Conservation (phyloP, 177 flowering plant species). For the Telopea speciosissima region DNA sequence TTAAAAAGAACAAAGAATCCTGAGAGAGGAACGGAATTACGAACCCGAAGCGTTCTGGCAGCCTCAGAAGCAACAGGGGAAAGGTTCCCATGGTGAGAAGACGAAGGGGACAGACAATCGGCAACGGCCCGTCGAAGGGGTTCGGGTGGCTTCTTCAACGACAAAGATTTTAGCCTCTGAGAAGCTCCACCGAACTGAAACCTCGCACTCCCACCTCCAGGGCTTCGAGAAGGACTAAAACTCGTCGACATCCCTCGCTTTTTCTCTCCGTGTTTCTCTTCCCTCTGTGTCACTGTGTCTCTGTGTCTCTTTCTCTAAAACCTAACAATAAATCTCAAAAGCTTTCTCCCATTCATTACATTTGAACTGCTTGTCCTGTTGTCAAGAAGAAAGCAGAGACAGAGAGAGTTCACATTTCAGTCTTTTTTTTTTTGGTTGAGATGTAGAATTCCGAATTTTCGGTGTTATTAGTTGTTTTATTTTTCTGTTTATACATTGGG, state of each 20-base stretch:
- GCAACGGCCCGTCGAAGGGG: constrained; percentile 88
- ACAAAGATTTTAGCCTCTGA: constrained; percentile 75
- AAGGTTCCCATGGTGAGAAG: constrained; percentile 41
- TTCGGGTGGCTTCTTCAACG: constrained; percentile 85
- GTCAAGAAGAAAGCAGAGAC: too few relatives aligned
- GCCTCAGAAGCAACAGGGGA: constrained; percentile 61
- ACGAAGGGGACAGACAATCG: constrained; percentile 60
- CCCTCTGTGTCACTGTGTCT: too few relatives aligned
- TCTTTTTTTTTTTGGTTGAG: too few relatives aligned
- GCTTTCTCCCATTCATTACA: not conserved
- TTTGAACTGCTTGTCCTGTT: constrained; percentile 2
- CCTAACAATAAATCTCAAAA: constrained; percentile 3
- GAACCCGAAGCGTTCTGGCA: constrained; percentile 74
- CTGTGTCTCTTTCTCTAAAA: too few relatives aligned
- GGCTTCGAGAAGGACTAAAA: constrained; percentile 51
- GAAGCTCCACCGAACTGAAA: constrained; percentile 29
- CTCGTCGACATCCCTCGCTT: constrained; percentile 35
- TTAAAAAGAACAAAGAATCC: not conserved
- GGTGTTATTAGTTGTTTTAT: too few relatives aligned
- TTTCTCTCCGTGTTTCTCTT: too few relatives aligned
- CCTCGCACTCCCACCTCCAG: constrained; percentile 50
- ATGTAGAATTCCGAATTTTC: too few relatives aligned
- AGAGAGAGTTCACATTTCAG: not conserved
- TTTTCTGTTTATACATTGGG: too few relatives aligned
- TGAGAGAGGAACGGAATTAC: constrained; percentile 20